These are phyloP conservation scores for Malassezia pachydermatis DNA, from an alignment of 1,284 basidiomycete species.

Conservation along the genomic window DNA sequence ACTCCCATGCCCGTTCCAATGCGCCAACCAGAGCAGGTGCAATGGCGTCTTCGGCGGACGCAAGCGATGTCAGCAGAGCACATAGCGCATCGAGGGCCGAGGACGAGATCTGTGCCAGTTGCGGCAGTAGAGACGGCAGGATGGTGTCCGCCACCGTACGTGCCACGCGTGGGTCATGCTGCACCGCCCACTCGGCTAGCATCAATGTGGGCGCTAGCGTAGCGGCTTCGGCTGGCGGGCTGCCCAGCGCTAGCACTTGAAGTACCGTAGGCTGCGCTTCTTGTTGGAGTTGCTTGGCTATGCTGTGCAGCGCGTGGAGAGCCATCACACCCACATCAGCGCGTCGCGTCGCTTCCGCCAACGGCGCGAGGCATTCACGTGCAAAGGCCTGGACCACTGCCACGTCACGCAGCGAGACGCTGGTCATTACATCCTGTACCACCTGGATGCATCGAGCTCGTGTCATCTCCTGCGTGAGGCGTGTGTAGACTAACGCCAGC, in stretches of 20 bases:
- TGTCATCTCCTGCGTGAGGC: slow-evolving; percentile 58
- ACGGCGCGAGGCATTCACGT: neutral
- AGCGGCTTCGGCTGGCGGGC: slow-evolving; percentile 49
- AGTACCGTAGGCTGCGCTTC: slow-evolving; percentile 69
- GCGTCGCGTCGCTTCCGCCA: neutral
- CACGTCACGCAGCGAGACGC: slow-evolving; percentile 57
- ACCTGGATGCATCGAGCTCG: slow-evolving; percentile 47
- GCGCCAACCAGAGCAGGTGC: slow-evolving; percentile 1
- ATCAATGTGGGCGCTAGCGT: neutral
- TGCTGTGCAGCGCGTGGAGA: slow-evolving; percentile 19
- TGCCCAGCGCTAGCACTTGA: slow-evolving; percentile 3
- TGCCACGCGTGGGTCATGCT: neutral
- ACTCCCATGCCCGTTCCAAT: slow-evolving; percentile 3
- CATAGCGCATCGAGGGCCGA: neutral
- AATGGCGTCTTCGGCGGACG: neutral
- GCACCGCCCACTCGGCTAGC: slow-evolving; percentile 1
- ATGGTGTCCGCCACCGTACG: neutral
- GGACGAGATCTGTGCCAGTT: slow-evolving; percentile 1
- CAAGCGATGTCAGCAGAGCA: neutral
- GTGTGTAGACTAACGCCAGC: slow-evolving; percentile 62
- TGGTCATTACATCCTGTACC: slow-evolving; percentile 51
- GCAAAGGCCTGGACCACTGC: slow-evolving; percentile 1
- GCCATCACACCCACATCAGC: neutral
- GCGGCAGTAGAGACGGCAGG: neutral
- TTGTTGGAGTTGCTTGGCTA: slow-evolving; percentile 65